Conservation (phyloP, 768 basidiomycete genomes). For the Tylopilus intermedius region DNA sequence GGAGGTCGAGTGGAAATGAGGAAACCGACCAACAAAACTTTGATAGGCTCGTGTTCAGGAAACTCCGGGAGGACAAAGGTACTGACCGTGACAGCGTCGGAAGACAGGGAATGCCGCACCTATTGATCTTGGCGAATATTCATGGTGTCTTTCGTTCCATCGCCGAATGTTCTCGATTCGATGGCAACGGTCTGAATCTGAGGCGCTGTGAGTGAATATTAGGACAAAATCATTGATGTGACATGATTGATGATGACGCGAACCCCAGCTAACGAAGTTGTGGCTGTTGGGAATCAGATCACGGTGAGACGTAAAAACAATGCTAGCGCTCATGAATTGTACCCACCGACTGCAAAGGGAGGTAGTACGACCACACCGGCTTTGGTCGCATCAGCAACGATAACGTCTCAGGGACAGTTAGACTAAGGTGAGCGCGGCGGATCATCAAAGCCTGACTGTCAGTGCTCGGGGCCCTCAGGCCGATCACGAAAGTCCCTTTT, state of each 20-base stretch:
- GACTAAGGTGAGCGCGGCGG: not conserved
- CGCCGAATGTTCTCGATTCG: slow-evolving; percentile 41
- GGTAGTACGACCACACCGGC: slow-evolving; percentile 30
- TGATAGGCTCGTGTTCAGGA: slow-evolving; percentile 45
- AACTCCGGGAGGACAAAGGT: slow-evolving; percentile 17
- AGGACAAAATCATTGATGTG: slow-evolving; percentile 37
- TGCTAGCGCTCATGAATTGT: not conserved
- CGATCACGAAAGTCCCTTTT: slow-evolving; percentile 37
- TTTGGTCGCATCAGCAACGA: slow-evolving; percentile 22
- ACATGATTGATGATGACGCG: slow-evolving; percentile 42
- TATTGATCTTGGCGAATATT: slow-evolving; percentile 35
- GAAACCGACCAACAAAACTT: slow-evolving; percentile 43
- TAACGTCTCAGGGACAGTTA: slow-evolving; percentile 20
- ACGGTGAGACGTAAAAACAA: slow-evolving; percentile 8
- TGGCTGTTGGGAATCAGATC: slow-evolving; percentile 28
- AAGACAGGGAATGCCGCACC: slow-evolving; percentile 29
- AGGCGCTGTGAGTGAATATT: slow-evolving; percentile 40
- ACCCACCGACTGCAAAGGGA: slow-evolving; percentile 43
- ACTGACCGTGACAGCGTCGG: slow-evolving; percentile 50
- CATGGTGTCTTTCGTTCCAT: slow-evolving; percentile 44
- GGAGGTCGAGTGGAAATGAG: slow-evolving; percentile 23
- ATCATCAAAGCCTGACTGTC: slow-evolving; percentile 25
- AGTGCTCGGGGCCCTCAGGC: slow-evolving; percentile 37
- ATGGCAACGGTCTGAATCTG: slow-evolving; percentile 63
- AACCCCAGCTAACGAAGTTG: slow-evolving; percentile 38